Conservation (phyloP, 2,329 filamentous ascomycete genomes). For the Alternaria metachromatica region DNA sequence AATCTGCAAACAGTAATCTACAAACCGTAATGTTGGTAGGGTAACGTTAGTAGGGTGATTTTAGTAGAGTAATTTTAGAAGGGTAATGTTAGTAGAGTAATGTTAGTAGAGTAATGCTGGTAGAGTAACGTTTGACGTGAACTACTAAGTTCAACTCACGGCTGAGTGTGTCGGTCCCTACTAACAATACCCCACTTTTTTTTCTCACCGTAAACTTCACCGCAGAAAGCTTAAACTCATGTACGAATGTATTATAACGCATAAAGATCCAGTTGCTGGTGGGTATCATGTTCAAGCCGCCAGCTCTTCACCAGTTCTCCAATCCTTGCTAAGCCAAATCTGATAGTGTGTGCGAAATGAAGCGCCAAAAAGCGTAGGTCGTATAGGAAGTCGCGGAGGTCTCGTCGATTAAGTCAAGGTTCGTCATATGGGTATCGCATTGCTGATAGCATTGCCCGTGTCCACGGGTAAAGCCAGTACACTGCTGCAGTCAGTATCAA, state of each 20-base stretch:
- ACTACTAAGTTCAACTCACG: no score
- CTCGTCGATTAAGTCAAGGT: not conserved
- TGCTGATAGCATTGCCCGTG: constrained; percentile 57
- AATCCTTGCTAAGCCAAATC: not conserved
- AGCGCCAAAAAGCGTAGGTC: not conserved
- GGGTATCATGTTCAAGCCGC: constrained; percentile 4
- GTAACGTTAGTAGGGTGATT: no score
- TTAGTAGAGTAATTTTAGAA: no score
- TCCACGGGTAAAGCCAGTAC: constrained; percentile 61
- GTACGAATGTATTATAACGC: not conserved
- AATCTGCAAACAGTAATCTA: not conserved
- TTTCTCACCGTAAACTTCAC: not conserved
- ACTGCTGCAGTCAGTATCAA: constrained; percentile 44
- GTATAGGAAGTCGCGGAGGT: not conserved
- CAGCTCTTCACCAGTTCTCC: not conserved
- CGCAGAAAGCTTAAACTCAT: not conserved
- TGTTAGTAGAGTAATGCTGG: no score
- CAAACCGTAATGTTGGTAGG: no score
- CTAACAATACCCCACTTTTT: no score
- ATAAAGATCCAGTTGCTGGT: not conserved
- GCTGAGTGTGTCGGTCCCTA: no score
- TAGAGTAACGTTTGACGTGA: no score
- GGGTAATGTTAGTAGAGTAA: no score
- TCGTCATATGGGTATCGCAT: constrained; percentile 55
- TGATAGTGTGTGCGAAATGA: not conserved